Base-by-base conservation (phyloP, 2,329 filamentous ascomycete species). In the Nigrospora oryzae region DNA sequence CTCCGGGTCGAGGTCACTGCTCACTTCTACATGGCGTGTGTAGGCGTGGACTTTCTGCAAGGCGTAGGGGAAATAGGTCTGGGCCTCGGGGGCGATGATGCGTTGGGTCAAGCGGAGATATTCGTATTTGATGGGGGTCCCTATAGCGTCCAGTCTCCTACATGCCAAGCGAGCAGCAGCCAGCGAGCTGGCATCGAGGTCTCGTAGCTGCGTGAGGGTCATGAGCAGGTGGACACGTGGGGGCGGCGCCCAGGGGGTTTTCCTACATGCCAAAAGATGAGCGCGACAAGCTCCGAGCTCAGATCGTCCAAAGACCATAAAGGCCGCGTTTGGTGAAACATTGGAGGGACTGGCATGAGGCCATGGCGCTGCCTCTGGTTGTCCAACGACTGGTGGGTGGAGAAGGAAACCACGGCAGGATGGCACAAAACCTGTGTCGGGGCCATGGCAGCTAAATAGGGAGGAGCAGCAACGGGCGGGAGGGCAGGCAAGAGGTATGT, bases 61-160 rank as follows among this genome's bases (percentile, higher is more conserved):
- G 8, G 61, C 57, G 4, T 54, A 45, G 4, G 65, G 60, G 42
- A 64, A 63, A 11, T 50, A 50, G 13, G 46, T 50, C 36, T 63
- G 59, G n/a, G 63, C 60, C 41, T 61, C 54, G 7, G 56, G 55
- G 11, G 56, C 55, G 40, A 70, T 57, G 12, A 73, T 61, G 34
- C 50, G 46, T 36, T 62, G 55, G 42, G 65, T 71, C 16, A 74
- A 51, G 2, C 53, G 52, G 17, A 74, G 44, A 10, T 54, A 58
- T 31, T 61, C 60, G 51, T 72, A 74, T 35, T 59, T 53, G 17
- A 73, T 63, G 0, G 71, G 71, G 11, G 63, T 68, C 35, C 64
- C 61, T 36, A 73, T 63, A 14, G 59, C 57, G 44, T 71, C 56
- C 39, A 73, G 63, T 32, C 63, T 59, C 42, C 53, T 61, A 35